These are phyloP conservation scores for Chalara sp. DNA, from an alignment of 2,329 filamentous ascomycete genomes.

Conservation along the genomic window DNA sequence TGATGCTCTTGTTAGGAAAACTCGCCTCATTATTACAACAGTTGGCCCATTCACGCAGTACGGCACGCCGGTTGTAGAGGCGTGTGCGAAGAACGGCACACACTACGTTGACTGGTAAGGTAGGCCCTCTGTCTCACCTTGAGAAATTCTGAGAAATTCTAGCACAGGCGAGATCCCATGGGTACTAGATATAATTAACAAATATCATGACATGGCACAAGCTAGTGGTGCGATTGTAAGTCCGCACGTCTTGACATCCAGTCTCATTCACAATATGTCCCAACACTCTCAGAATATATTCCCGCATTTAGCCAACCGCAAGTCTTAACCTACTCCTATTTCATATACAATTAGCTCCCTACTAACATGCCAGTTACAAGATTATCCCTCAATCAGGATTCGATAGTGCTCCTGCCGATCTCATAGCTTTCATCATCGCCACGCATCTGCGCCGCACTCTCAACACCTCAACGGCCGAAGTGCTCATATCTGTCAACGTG, in stretches of 20 bases:
- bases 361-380: no score
- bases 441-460: slow-evolving; percentile 42
- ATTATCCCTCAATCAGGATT: slow-evolving; percentile 56
- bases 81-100: slow-evolving; percentile 55
- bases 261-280: no score
- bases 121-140: no score
- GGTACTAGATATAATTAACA: slow-evolving; percentile 53
- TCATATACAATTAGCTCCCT: no score
- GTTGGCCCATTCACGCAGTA: slow-evolving; percentile 52
- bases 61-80: slow-evolving; percentile 53
- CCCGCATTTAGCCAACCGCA: no score
- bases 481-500: slow-evolving; percentile 41
- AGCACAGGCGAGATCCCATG: slow-evolving; percentile 55
- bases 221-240: no score
- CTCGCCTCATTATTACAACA: slow-evolving; percentile 48
- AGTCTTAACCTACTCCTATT: no score
- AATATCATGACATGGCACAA: slow-evolving; percentile 48
- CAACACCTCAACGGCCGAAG: slow-evolving; percentile 42
- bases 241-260: no score
- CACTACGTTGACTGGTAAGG: slow-evolving; percentile 63
- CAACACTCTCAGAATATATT: slow-evolving; percentile 44
- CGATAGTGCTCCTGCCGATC: slow-evolving; percentile 56
- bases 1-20: slow-evolving; percentile 44
- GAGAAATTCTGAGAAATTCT: no score
- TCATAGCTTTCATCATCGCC: slow-evolving; percentile 45